Base-by-base conservation (phyloP, 1,139 yeast species). In the Yamadazyma taylorii region DNA sequence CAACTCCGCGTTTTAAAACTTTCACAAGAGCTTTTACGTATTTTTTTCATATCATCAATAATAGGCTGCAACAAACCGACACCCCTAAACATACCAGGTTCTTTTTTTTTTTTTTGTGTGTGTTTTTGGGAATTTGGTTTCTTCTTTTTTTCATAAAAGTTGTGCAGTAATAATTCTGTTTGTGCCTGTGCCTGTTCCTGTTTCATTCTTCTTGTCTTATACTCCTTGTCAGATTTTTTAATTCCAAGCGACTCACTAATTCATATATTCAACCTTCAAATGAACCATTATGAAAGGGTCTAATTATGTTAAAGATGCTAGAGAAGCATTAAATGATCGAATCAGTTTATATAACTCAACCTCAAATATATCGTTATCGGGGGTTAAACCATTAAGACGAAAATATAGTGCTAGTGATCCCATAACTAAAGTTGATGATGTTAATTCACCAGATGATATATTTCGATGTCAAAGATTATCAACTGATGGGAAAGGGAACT, bases 401-500 rank as follows among this genome's bases (percentile, higher is more conserved):
- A 48, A 43, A 35, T 58, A 45, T 38, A 45, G 54, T n/a, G 50
- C 47, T 2, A 34, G 41, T 19, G 52, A 52, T 14, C 51, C 58
- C 4, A 60, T 61, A 11, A 43, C 52, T 4, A 21, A 40, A 11
- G 48, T 54, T 3, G 40, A 39, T 5, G 29, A 32, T 24, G 17
- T 19, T 6, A 35, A 30, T 12, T 17, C 33, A 2, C 27, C 24
- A 10, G 27, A 28, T 3, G 39, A 26, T 17, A 48, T 65, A 2
- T 36, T 65, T 34, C 61, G 56, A n/a, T 69, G 75, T 44, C 42
- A 48, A 24, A 61, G 62, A 16, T 52, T 72, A 26, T 51, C 50
- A 22, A 57, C 66, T 1, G 69, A 66, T 39, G 61, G 57, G 6
- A 42, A 60, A 21, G 94, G 94, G 2, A 66, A 72, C 42, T 79